Conservation (phyloP, 2,329 filamentous ascomycete species). For the Teratosphaeria destructans region DNA sequence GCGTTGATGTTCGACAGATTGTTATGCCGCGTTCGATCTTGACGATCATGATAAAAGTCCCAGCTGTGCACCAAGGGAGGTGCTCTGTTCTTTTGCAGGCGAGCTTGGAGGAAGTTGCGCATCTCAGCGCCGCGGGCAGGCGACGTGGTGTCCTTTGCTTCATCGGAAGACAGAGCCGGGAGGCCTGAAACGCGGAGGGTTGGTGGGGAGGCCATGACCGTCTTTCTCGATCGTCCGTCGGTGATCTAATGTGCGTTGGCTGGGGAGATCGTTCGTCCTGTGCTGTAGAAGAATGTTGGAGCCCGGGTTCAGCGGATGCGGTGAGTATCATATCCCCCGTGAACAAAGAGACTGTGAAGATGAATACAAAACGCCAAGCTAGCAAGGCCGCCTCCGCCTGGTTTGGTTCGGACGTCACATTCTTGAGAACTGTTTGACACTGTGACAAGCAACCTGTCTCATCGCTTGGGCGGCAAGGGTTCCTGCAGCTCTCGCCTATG, state of each 20-base stretch:
- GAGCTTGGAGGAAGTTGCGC: slow-evolving; percentile 34
- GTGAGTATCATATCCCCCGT: not conserved
- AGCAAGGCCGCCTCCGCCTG: not conserved
- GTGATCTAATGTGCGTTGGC: not conserved
- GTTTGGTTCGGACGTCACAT: not conserved
- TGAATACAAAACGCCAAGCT: not conserved
- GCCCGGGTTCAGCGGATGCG: not conserved
- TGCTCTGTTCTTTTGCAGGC: slow-evolving; percentile 33
- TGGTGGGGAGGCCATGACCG: not conserved
- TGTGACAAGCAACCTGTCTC: not conserved
- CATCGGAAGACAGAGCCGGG: slow-evolving; percentile 42
- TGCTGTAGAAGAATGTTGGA: not conserved
- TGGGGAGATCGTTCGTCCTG: not conserved
- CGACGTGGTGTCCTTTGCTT: slow-evolving; percentile 49
- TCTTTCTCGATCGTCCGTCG: not conserved
- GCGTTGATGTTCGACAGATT: slow-evolving; percentile 9
- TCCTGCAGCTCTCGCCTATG: slow-evolving; percentile 1
- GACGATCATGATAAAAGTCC: slow-evolving; percentile 43
- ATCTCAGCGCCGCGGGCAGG: slow-evolving; percentile 71
- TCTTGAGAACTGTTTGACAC: not conserved
- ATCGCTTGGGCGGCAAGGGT: not conserved
- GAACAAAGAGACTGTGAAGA: not conserved
- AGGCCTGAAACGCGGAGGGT: slow-evolving; percentile 1
- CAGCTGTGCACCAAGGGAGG: slow-evolving; percentile 42
- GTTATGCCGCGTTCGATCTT: slow-evolving; percentile 21